Base-by-base conservation (phyloP, 139 green algal species). In the Auxenochlorella pyrenoidosa region DNA sequence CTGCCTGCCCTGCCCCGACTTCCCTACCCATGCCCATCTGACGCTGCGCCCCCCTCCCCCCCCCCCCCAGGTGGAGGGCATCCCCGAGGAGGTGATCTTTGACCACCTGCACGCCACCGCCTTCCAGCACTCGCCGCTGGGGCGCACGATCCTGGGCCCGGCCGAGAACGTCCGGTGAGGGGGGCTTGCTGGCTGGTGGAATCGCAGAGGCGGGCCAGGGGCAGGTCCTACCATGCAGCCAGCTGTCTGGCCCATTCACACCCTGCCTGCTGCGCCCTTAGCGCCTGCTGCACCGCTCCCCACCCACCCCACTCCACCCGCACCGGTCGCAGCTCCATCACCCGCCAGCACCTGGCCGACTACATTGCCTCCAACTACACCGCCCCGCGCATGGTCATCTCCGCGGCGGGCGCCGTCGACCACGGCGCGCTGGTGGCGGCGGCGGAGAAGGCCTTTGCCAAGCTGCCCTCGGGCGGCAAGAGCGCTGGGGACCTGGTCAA, bases 41-140 rank as follows among this genome's bases (percentile, higher is more conserved):
- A n/a, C n/a, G n/a, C n/a, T n/a, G n/a, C n/a, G n/a, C n/a, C n/a
- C n/a, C n/a, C n/a, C n/a, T 32, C 18, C 21, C 16, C 36, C 18
- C 28, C 18, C 36, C 3, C 28, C 15, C 5, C 89, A 97, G 91
- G 89, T 98, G 6, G 95, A 97, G 86, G 93, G 91, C 79, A 93
- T 97, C 63, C 82, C 93, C 19, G 95, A 97, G 84, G 96, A 98
- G 89, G 95, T 98, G 1, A 91, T 99, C 40, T 99, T 99, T 90
- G 98, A 99, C 93, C 98, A 99, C 90, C 94, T 99, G 86, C 98
- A 99, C 88, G 97, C 98, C 40, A 99, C 98, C 54, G 98, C 98
- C 5, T 99, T 99, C 93, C 98, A 99, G 94, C 90, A 96, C 93
- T 98, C 86, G 65, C 96, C 96, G 4, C 92, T 99, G 80, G 97